These are phyloP conservation scores for Mycothermus thermophilus DNA, from an alignment of 495 filamentous ascomycete genomes.

Conservation along the genomic window DNA sequence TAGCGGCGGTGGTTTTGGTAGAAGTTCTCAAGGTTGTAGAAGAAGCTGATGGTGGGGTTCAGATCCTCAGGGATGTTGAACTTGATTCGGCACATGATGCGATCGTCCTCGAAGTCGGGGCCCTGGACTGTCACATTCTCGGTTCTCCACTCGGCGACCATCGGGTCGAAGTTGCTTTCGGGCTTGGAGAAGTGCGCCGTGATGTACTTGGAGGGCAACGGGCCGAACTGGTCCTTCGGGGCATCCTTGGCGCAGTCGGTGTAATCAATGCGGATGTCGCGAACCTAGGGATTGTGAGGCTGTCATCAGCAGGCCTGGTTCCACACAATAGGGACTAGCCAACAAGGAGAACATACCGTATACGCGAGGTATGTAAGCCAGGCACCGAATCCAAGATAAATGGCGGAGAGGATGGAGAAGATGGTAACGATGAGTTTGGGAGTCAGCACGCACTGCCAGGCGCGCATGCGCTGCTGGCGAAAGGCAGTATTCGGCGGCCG, in stretches of 20 bases:
- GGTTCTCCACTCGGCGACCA: conserved; percentile 19
- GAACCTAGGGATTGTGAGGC: conserved; percentile 47
- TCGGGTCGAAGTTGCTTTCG: conserved; percentile 14
- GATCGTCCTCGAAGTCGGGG: conserved; percentile 10
- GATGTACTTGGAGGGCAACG: conserved; percentile 44
- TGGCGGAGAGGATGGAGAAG: conserved; percentile 21
- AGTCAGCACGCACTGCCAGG: conserved; percentile 26
- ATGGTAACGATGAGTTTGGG: conserved; percentile 25
- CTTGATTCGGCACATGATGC: conserved; percentile 45
- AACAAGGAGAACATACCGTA: conserved; percentile 11
- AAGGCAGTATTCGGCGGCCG: conserved; percentile 24
- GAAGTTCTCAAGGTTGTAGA: conserved; percentile 94
- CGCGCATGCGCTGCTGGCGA: conserved; percentile 26
- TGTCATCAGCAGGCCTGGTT: conserved; percentile 7
- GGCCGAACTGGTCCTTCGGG: conserved; percentile 17
- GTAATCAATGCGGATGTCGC: conserved; percentile 86
- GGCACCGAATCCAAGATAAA: conserved; percentile 24
- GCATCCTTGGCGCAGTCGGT: conserved; percentile 51
- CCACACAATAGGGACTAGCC: neutral
- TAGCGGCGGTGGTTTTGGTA: conserved; percentile 99
- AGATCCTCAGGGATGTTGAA: conserved; percentile 71
- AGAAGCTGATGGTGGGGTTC: conserved; percentile 67
- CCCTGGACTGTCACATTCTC: conserved; percentile 7
- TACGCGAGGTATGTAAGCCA: conserved; percentile 21
- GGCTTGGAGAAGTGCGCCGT: conserved; percentile 49